Evolutionary conservation across 768 basidiomycete species (phyloP), one percentile per base, ranked within the genome.

Genomic region (Termitomyces sp.): DNA sequence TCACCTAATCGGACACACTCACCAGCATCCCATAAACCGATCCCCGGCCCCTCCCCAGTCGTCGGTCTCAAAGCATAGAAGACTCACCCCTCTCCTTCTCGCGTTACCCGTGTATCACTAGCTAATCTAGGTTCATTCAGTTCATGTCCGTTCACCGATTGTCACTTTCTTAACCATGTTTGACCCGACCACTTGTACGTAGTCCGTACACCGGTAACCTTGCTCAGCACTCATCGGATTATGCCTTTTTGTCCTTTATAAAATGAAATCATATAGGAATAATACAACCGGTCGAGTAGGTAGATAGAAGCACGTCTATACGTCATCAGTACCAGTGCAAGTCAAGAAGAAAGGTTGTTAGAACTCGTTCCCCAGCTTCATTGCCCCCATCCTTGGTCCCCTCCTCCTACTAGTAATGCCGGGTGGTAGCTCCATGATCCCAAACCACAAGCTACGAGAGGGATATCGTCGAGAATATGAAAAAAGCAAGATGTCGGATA

Each of bases 11-110:
- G 62, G 38, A 63, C 67, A 59, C 63, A 65, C 48, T 63, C 66
- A 27, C 58, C 66, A 17, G 48, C 63, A 54, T 59, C 68, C 12
- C 59, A 62, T n/a, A 63, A 63, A 45, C 51, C 63, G 5, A 61
- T 65, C 5, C 54, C 62, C 23, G 53, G 54, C n/a, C 61, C 63
- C 21, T 57, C 64, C 8, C 59, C 68, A n/a, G 56, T 68, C 34
- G 62, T 69, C 32, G 68, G 66, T 34, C 66, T 70, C 54, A 68
- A 67, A 61, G 68, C 69, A 61, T 70, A 64, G 61, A 60, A 54
- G n/a, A 17, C 27, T 19, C 23, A 12, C 11, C 29, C 23, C 7
- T 35, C 11, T 25, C 27, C 40, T 17, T 45, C 37, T 40, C 31
- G 6, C 25, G 40, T 38, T 44, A 49, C 32, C 17, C 23, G 9